Percentiles rank a stretch among this genome's conserved stretches.
Conservation (phyloP, 768 basidiomycete species). For the Kwoniella mangroviensis region DNA sequence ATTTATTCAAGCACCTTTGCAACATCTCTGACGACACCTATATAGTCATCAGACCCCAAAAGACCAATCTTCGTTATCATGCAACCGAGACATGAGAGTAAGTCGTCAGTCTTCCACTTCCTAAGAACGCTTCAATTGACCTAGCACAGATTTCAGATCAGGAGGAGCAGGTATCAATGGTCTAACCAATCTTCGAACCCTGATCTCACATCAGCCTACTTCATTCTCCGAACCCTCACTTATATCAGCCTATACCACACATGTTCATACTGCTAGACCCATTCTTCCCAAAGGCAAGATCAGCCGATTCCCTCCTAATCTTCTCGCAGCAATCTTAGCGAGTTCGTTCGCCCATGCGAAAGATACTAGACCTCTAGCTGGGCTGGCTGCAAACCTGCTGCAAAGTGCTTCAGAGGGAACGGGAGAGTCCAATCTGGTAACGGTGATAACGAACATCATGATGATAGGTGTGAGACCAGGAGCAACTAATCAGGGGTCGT, state of each 20-base stretch:
- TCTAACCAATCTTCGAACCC: conserved; percentile 25
- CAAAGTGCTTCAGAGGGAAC: conserved; percentile 1
- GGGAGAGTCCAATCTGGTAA: conserved; percentile 23
- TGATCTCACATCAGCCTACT: conserved; percentile 25
- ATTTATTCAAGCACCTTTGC: background rate
- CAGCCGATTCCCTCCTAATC: conserved; percentile 21
- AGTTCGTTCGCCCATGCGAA: conserved; percentile 26
- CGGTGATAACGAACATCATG: conserved; percentile 26
- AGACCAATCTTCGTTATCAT: conserved; percentile 36
- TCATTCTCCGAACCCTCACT: conserved; percentile 25
- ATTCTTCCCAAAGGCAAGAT: conserved; percentile 28
- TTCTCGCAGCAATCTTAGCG: conserved; percentile 25
- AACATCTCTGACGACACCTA: background rate
- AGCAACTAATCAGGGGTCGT: conserved; percentile 17
- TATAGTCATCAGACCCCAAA: conserved; percentile 29
- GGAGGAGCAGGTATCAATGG: conserved; percentile 16
- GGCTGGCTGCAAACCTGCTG: conserved; percentile 17
- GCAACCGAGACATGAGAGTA: conserved; percentile 28
- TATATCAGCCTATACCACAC: conserved; percentile 13
- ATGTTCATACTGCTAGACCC: conserved; percentile 32
- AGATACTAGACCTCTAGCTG: conserved; percentile 23
- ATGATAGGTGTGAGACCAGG: conserved; percentile 25
- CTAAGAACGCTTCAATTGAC: background rate
- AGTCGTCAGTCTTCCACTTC: background rate
- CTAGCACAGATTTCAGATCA: conserved; percentile 2